Conservation (phyloP, 345 rosid genomes). For the Eucalyptus microcorys region DNA sequence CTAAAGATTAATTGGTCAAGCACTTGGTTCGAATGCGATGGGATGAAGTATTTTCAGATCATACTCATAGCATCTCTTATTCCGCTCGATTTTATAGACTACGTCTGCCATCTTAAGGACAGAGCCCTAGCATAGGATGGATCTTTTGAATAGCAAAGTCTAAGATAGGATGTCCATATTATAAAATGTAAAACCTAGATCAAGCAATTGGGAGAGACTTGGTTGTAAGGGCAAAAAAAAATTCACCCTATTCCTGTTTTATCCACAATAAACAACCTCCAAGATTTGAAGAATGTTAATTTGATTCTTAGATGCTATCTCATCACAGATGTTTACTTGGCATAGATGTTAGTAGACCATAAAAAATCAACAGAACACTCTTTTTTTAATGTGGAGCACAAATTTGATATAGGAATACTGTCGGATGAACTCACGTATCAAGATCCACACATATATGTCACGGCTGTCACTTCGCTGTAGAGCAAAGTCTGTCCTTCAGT, state of each 20-base stretch:
- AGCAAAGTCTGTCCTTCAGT: rapidly evolving
- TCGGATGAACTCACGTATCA: not conserved
- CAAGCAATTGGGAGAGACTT: not conserved
- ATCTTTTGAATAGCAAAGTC: too few relatives aligned
- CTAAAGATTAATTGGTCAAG: not conserved
- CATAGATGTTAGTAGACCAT: not conserved
- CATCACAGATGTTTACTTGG: not conserved
- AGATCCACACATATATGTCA: not conserved
- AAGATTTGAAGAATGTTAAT: not conserved
- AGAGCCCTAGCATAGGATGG: not conserved
- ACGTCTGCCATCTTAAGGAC: not conserved
- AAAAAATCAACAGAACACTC: not conserved
- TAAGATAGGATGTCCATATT: not conserved
- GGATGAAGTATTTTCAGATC: not conserved
- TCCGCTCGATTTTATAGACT: not conserved
- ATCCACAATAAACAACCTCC: too few relatives aligned
- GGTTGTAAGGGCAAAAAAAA: not conserved
- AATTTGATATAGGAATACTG: not conserved
- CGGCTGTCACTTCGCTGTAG: rapidly evolving
- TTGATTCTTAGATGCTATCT: not conserved
- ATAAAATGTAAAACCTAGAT: not conserved
- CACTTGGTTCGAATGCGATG: not conserved
- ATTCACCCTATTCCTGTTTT: too few relatives aligned
- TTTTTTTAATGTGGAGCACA: not conserved
- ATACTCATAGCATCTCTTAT: not conserved